phyloP scores from a whole-genome alignment of 2,329 filamentous ascomycete species.

The Stemphylium beticola region DNA sequence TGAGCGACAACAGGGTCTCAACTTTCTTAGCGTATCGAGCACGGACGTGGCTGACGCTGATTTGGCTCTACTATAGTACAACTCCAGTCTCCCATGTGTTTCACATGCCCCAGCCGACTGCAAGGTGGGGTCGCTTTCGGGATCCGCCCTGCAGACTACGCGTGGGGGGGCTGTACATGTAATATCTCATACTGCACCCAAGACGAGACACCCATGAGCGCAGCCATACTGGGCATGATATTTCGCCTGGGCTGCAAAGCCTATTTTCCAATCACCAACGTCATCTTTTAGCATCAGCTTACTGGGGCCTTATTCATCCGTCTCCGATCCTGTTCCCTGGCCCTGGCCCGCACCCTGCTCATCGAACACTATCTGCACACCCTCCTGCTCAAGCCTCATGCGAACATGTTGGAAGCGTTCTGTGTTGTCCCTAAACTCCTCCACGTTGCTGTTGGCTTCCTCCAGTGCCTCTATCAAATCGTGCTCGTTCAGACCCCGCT shows the following conservation, averaged over 20 bases:
- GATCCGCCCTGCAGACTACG: slow-evolving; percentile 6
- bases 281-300: neutral
- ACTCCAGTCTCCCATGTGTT: slow-evolving; percentile 8
- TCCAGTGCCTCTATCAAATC: slow-evolving; percentile 27
- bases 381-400: slow-evolving; percentile 29
- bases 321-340: slow-evolving; percentile 14
- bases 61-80: slow-evolving; percentile 14
- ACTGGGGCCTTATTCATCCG: slow-evolving; percentile 15
- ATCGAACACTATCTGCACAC: slow-evolving; percentile 37
- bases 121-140: neutral
- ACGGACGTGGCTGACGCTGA: slow-evolving; percentile 22
- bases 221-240: neutral
- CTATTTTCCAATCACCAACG: neutral
- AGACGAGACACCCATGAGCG: slow-evolving; percentile 4
- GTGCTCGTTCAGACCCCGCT: slow-evolving; percentile 24
- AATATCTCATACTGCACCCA: slow-evolving; percentile 6
- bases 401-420: slow-evolving; percentile 30
- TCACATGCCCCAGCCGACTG: neutral
- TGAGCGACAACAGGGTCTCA: slow-evolving; percentile 13
- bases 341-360: slow-evolving; percentile 8
- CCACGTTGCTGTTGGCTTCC: slow-evolving; percentile 27
- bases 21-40: slow-evolving; percentile 4
- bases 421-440: slow-evolving; percentile 38
- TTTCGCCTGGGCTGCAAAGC: slow-evolving; percentile 3
- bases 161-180: slow-evolving; percentile 3